Conservation (phyloP, 345 rosid species). For the Cardiospermum halicacabum region DNA sequence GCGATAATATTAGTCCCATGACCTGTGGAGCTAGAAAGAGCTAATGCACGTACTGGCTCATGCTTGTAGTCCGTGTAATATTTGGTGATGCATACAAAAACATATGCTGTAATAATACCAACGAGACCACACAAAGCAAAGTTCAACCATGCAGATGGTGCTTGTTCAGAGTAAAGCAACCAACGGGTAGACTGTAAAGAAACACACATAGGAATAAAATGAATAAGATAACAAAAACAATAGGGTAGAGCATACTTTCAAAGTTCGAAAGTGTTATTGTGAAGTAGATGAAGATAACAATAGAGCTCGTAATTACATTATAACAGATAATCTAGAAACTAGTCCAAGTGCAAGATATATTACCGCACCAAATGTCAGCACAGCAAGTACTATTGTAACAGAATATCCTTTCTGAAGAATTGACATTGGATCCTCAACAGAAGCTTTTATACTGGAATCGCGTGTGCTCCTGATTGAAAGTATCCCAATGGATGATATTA, state of each 20-base stretch:
- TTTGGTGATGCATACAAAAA: conserved; percentile 88
- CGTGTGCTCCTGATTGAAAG: conserved; percentile 85
- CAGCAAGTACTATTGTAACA: conserved; percentile 77
- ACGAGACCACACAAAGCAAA: conserved; percentile 95
- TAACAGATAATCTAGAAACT: not conserved
- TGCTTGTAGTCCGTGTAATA: conserved; percentile 98
- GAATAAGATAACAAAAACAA: conserved; percentile 12
- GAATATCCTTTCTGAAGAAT: conserved; percentile 98
- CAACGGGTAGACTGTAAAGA: conserved; percentile 85
- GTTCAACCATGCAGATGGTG: conserved; percentile 96
- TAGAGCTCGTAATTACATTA: not conserved
- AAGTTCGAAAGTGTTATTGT: not conserved
- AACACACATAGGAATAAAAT: conserved; percentile 15
- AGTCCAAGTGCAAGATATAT: conserved; percentile 22
- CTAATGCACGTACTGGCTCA: conserved; percentile 89
- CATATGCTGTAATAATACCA: conserved; percentile 91
- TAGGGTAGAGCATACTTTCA: conserved; percentile 1
- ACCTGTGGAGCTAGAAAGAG: conserved; percentile 95
- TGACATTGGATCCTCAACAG: conserved; percentile 93
- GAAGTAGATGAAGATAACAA: not conserved
- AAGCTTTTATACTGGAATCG: conserved; percentile 62
- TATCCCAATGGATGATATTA: conserved; percentile 87
- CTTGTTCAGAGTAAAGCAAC: conserved; percentile 96
- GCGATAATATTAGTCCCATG: conserved; percentile 99
- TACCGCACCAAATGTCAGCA: conserved; percentile 84